These are phyloP conservation scores for Firmiana major DNA, from an alignment of 345 rosid species.

Conservation along the genomic window DNA sequence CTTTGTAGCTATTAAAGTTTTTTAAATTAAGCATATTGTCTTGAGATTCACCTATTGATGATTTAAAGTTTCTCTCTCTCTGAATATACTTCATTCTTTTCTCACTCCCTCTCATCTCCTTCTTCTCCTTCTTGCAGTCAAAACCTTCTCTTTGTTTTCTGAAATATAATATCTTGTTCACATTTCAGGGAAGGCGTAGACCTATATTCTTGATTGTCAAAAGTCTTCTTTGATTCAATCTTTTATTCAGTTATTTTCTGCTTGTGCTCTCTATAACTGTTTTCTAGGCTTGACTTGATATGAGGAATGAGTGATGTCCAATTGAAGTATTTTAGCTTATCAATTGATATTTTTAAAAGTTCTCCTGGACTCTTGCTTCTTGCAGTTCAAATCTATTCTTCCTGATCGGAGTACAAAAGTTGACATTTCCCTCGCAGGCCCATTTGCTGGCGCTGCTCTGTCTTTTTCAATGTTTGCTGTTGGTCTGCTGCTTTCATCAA, in stretches of 20 bases:
- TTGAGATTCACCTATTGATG: constrained; percentile 2
- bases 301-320: constrained; percentile 2
- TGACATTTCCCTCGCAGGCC: constrained; percentile 87
- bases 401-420: constrained; percentile 90
- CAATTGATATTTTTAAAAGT: not conserved
- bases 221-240: not conserved
- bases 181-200: too few species aligned
- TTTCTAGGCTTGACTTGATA: not conserved
- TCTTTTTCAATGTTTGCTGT: constrained; percentile 84
- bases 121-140: not conserved
- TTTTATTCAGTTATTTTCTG: not conserved
- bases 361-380: constrained; percentile 11
- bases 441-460: constrained; percentile 85
- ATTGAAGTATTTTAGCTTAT: not conserved
- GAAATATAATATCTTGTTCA: too few species aligned
- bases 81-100: not conserved
- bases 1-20: not conserved
- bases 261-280: not conserved
- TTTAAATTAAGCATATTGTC: not conserved
- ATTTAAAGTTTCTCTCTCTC: not conserved
- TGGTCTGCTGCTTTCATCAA: constrained; percentile 82
- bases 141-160: not conserved
- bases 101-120: not conserved
- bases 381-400: constrained; percentile 90
- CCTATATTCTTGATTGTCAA: not conserved